These are phyloP conservation scores for Rhodotorula graminis DNA, from an alignment of 768 basidiomycete species.

Conservation along the genomic window DNA sequence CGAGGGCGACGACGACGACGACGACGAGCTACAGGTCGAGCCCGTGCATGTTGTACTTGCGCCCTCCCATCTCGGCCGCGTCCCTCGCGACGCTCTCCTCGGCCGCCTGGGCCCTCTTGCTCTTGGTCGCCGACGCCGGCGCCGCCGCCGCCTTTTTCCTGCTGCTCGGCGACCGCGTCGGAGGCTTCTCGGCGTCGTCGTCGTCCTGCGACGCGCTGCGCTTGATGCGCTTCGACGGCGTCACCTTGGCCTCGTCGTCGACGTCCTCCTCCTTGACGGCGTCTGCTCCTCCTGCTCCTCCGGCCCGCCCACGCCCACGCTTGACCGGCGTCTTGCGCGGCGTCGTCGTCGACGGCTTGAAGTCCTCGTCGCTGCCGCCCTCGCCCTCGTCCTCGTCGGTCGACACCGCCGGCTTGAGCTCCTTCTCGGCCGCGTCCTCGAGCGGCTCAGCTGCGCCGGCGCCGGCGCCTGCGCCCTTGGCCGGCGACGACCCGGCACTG, in stretches of 20 bases:
- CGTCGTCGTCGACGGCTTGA: neutral
- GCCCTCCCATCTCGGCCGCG: conserved; percentile 29
- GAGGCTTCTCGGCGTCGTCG: neutral
- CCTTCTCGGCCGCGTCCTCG: neutral
- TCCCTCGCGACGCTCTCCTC: conserved; percentile 18
- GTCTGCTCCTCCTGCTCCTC: too few relatives aligned
- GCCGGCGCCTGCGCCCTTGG: neutral
- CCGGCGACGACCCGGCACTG: neutral
- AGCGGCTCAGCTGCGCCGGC: conserved; percentile 4
- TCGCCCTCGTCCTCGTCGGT: too few relatives aligned
- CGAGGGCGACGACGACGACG: too few relatives aligned
- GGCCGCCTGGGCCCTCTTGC: neutral
- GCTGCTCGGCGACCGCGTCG: neutral
- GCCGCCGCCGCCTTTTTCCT: neutral
- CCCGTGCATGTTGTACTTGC: conserved; percentile 19
- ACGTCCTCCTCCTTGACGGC: neutral
- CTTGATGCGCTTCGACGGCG: neutral
- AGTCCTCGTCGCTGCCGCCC: neutral
- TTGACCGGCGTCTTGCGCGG: neutral
- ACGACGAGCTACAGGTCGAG: neutral
- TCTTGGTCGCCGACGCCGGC: neutral
- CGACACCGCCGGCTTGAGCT: too few relatives aligned
- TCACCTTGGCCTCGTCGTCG: neutral
- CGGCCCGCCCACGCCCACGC: neutral
- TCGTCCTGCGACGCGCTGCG: too few relatives aligned